Base-by-base conservation (phyloP, 257 asterid genomes). In the Salvia rosmarinus region DNA sequence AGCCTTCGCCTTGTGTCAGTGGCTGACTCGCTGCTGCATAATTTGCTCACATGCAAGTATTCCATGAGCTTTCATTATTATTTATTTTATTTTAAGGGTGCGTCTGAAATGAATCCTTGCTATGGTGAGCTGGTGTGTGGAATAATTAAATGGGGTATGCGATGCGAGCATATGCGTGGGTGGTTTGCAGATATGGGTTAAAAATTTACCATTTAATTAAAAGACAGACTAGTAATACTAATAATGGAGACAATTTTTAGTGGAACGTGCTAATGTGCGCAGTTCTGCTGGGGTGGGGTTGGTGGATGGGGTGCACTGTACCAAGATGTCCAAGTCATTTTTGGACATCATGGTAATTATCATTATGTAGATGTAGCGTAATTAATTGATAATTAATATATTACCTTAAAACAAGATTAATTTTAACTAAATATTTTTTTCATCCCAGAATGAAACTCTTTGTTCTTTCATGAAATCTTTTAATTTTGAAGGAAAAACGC, bases 231-330 rank as follows among this genome's bases (percentile, higher is more conserved):
- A 7, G 28, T n/a, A n/a, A n/a, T n/a, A n/a, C n/a, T 47, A 52
- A 40, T 42, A 59, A 61, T 55, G 30, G n/a, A 6, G 72, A 73
- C 72, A 64, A 28, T 64, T 28, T 7, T 13, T 64, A 44, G 75
- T 81, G 81, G 79, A 51, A 61, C 82, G 50, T 73, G 82, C 84
- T 78, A 83, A 70, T 32, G 49, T 81, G 81, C 84, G 79, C 84
- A 49, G 62, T 55, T 58, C 34, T 72, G 73, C 57, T 35, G 25
- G 55, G 49, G 46, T 58, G 52, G 70, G 76, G 55, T 72, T 72
- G 83, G 80, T 72, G 63, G 75, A 34, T 61, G 51, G 51, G 7
- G 50, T 34, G 19, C 11, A 4, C 13, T 51, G 9, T 52, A 52
- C 11, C 2, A 63, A 30, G 40, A 39, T 60, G n/a, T 10, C 54